Percentiles rank a stretch among this genome's conserved stretches.
These are phyloP conservation scores for Apiotrichum mycotoxinovorans DNA, from an alignment of 1,284 basidiomycete species.

Conservation along the genomic window DNA sequence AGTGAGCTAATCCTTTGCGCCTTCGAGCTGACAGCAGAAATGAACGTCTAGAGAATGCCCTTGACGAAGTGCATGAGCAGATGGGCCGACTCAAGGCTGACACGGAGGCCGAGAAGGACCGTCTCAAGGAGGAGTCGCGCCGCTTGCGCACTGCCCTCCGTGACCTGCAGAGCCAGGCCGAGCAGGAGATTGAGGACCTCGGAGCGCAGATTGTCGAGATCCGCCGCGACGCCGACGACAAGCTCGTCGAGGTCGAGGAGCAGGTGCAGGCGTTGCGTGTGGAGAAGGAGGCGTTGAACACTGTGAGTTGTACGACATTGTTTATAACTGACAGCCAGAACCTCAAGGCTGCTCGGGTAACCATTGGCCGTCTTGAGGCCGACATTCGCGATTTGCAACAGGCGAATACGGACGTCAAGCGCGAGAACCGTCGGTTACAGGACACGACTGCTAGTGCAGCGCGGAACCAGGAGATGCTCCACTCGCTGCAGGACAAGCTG, in stretches of 20 bases:
- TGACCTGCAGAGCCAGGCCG: conserved; percentile 21
- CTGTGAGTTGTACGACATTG: not conserved
- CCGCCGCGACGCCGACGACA: conserved; percentile 5
- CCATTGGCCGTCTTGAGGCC: not conserved
- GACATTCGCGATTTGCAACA: not conserved
- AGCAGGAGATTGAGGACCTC: conserved; percentile 23
- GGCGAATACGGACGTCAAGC: no score
- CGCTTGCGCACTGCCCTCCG: conserved; percentile 27
- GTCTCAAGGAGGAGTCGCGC: conserved; percentile 31
- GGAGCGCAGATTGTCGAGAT: not conserved
- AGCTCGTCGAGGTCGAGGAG: not conserved
- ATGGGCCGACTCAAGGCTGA: conserved; percentile 33
- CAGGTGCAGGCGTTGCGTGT: not conserved
- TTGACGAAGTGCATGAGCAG: conserved; percentile 32
- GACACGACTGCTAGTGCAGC: not conserved
- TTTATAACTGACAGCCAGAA: not conserved
- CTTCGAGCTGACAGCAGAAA: conserved; percentile 10
- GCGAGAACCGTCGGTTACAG: not conserved
- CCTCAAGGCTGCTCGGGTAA: not conserved
- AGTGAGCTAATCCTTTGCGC: not conserved
- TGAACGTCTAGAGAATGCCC: conserved; percentile 25
- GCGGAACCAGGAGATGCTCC: not conserved
- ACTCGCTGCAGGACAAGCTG: conserved; percentile 4
- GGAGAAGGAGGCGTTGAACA: conserved; percentile 8
- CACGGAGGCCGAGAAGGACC: conserved; percentile 26